Evolutionary conservation across 202 grass and related monocot genomes (phyloP).

Genomic region (Panicum hallii): DNA sequence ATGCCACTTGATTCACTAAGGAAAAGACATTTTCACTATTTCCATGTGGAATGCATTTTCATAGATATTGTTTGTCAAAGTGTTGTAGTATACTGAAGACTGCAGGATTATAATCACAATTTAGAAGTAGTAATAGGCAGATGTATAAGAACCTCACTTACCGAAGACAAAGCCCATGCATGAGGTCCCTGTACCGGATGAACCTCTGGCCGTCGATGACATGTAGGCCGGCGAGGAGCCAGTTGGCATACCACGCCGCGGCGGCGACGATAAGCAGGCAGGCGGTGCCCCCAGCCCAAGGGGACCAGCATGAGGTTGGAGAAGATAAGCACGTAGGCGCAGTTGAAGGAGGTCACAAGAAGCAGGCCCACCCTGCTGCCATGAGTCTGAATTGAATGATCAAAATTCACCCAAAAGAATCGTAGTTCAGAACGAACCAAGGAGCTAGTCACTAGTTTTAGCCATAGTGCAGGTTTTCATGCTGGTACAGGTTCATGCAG

Average conservation of each 20-base stretch:
- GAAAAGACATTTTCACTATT: too few relatives aligned
- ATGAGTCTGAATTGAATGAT: conserved; percentile 57
- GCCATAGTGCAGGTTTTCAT: neutral
- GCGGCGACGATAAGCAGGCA: conserved; percentile 56
- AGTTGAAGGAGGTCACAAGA: conserved; percentile 79
- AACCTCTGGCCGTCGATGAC: conserved; percentile 71
- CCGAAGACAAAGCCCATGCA: conserved; percentile 69
- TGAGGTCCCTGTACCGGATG: conserved; percentile 91
- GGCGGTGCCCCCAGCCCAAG: conserved; percentile 69
- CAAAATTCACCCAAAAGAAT: neutral
- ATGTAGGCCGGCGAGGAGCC: conserved; percentile 78
- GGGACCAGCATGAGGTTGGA: conserved; percentile 85
- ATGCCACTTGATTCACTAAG: too few relatives aligned
- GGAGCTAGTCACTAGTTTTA: too few relatives aligned
- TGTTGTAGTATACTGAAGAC: too few relatives aligned
- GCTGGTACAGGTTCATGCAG: too few relatives aligned
- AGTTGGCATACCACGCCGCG: conserved; percentile 72
- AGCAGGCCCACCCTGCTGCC: conserved; percentile 78
- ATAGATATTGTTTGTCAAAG: too few relatives aligned
- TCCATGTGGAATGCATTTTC: too few relatives aligned
- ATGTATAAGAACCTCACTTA: conserved; percentile 13
- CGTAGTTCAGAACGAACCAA: neutral
- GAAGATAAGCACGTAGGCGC: conserved; percentile 88
- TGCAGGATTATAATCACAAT: neutral
- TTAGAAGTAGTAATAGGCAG: too few relatives aligned